Percentiles rank a stretch among this genome's conserved stretches.
Conservation (phyloP, 164 flowering plant species). For the Chimonanthus praecox region DNA sequence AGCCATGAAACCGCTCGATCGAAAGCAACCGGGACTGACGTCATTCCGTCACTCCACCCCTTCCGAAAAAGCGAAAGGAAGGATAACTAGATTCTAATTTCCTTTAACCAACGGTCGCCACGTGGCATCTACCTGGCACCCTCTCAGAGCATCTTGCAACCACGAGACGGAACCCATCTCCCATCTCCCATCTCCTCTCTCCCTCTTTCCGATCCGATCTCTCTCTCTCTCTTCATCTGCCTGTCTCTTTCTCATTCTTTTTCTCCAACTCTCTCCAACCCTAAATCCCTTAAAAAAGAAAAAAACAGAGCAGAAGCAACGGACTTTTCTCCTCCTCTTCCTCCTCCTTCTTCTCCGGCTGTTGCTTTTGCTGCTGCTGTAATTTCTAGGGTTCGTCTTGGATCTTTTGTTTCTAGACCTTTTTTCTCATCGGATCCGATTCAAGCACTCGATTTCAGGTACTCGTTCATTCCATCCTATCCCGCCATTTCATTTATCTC, state of each 20-base stretch:
- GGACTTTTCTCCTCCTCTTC: not conserved
- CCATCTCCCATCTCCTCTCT: conserved; percentile 12
- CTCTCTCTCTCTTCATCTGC: conserved; percentile 10
- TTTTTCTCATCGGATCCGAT: no score
- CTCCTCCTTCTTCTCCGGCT: no score
- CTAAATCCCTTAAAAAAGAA: not conserved
- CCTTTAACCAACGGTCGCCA: conserved; percentile 29
- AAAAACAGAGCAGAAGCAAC: not conserved
- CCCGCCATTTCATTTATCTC: not conserved
- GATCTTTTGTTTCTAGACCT: no score
- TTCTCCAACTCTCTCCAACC: not conserved
- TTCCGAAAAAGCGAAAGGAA: conserved; percentile 2
- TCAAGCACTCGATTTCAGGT: no score
- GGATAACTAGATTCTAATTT: conserved; percentile 20
- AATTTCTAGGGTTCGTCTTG: no score
- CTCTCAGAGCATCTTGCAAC: conserved; percentile 21
- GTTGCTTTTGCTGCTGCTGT: no score
- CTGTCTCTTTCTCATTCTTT: not conserved
- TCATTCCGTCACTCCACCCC: not conserved
- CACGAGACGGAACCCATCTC: conserved; percentile 12
- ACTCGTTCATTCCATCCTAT: not conserved
- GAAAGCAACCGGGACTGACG: not conserved
- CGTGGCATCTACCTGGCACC: conserved; percentile 48
- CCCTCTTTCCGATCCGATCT: conserved; percentile 12
- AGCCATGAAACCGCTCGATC: no score